These are phyloP conservation scores for Pichia paraexigua DNA, from an alignment of 805 yeast genomes.

Conservation along the genomic window DNA sequence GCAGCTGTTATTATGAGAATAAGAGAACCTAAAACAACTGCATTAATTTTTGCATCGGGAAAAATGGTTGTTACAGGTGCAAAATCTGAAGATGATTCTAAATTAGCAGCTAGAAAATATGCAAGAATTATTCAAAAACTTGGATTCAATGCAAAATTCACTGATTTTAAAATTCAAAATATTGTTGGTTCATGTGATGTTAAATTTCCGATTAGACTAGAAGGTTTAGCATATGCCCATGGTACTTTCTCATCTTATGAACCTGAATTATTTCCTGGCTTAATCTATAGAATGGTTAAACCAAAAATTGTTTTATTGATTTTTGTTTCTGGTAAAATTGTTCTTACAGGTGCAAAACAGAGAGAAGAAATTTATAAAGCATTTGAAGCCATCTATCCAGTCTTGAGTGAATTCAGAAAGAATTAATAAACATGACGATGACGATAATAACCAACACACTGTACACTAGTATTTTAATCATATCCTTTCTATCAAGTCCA, in stretches of 20 bases:
- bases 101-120: conserved; percentile 92
- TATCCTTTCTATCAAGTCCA: neutral
- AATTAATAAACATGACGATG: conserved; percentile 10
- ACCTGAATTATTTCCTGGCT: conserved; percentile 96
- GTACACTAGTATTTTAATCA: neutral
- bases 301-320: conserved; percentile 94
- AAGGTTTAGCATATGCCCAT: conserved; percentile 95
- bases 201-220: conserved; percentile 92
- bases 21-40: conserved; percentile 97
- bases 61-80: conserved; percentile 99
- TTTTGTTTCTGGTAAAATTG: conserved; percentile 96
- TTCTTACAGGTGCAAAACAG: conserved; percentile 96
- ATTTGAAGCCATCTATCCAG: conserved; percentile 96
- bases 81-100: conserved; percentile 97
- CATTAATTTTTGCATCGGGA: conserved; percentile 95
- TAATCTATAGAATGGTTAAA: conserved; percentile 98
- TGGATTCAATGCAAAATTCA: conserved; percentile 95
- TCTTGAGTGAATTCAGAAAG: conserved; percentile 94
- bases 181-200: conserved; percentile 99
- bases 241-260: conserved; percentile 98
- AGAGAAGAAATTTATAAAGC: conserved; percentile 98
- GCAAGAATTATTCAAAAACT: conserved; percentile 97
- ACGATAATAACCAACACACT: neutral
- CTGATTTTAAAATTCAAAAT: conserved; percentile 96
- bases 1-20: conserved; percentile 99